A percentile compares a stretch with the other conserved stretches of the same genome.
These are phyloP conservation scores for Suillus occidentalis DNA, from an alignment of 768 basidiomycete species.

Conservation along the genomic window DNA sequence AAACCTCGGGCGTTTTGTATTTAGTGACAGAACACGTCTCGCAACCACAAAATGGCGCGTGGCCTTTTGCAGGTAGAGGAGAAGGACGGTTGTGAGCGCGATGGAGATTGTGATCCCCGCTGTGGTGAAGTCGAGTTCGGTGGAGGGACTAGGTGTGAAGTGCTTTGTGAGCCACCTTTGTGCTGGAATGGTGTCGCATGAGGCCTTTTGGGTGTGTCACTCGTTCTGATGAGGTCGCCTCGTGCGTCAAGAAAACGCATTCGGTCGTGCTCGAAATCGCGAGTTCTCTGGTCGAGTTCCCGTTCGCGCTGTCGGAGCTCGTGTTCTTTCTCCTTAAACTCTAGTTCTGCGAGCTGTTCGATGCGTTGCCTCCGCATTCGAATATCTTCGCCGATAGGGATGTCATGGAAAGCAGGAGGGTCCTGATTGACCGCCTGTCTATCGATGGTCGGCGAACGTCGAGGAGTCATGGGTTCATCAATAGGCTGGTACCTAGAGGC, in stretches of 20 bases:
- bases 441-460: conserved; percentile 35
- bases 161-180: conserved; percentile 31
- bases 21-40: conserved; percentile 60
- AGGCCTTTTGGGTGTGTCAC: conserved; percentile 32
- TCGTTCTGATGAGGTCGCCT: conserved; percentile 20
- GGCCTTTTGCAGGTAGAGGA: conserved; percentile 34
- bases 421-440: conserved; percentile 29
- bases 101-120: conserved; percentile 29
- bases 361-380: conserved; percentile 40
- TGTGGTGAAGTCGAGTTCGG: conserved; percentile 12
- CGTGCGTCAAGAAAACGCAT: conserved; percentile 39
- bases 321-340: conserved; percentile 55
- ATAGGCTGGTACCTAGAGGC: conserved; percentile 59
- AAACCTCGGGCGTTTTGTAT: conserved; percentile 41
- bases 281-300: conserved; percentile 51
- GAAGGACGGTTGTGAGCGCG: conserved; percentile 28
- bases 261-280: conserved; percentile 60
- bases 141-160: conserved; percentile 26
- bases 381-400: conserved; percentile 23
- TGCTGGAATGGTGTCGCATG: conserved; percentile 23
- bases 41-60: conserved; percentile 69
- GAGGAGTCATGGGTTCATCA: conserved; percentile 45
- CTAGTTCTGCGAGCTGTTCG: conserved; percentile 52
- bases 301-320: conserved; percentile 52
- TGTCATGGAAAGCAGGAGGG: conserved; percentile 20